A percentile compares a stretch with the other conserved stretches of the same genome.
Evolutionary conservation across 768 basidiomycete species (phyloP).

Genomic region (Amanita thiersii): DNA sequence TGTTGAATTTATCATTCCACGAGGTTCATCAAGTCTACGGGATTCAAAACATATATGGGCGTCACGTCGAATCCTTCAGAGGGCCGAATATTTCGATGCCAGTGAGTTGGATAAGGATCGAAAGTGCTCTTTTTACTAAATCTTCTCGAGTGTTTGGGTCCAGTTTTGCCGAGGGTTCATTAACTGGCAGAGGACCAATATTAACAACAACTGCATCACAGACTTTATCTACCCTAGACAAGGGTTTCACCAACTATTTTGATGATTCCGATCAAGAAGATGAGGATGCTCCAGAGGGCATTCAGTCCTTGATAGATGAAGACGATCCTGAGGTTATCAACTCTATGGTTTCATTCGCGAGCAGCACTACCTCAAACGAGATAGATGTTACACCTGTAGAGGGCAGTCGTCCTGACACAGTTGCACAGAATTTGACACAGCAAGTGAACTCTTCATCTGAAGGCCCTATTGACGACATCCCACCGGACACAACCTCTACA

Average conservation of each 20-base stretch:
- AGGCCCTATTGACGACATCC: too few species aligned
- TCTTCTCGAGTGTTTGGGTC: conserved; percentile 57
- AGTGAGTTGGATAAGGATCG: conserved; percentile 33
- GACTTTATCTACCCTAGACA: conserved; percentile 15
- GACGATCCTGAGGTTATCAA: conserved; percentile 4
- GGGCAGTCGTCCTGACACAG: too few species aligned
- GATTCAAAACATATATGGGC: conserved; percentile 54
- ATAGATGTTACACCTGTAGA: too few species aligned
- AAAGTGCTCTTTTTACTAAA: background rate
- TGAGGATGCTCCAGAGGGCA: conserved; percentile 15
- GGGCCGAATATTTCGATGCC: conserved; percentile 73
- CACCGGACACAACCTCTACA: background rate
- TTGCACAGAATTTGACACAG: too few species aligned
- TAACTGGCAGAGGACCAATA: conserved; percentile 15
- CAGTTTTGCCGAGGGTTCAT: conserved; percentile 54
- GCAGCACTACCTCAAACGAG: too few species aligned
- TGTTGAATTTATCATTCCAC: conserved; percentile 69
- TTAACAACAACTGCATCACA: conserved; percentile 17
- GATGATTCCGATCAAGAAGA: conserved; percentile 45
- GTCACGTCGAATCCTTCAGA: conserved; percentile 52
- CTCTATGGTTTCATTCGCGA: too few species aligned
- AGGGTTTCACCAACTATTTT: conserved; percentile 29
- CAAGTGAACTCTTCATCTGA: too few species aligned
- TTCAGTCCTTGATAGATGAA: conserved; percentile 3
- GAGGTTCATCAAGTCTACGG: conserved; percentile 25